A percentile compares a stretch with the other conserved stretches of the same genome.
These are phyloP conservation scores for Tolypocladium ophioglossoides DNA, from an alignment of 2,329 filamentous ascomycete genomes.

Conservation along the genomic window DNA sequence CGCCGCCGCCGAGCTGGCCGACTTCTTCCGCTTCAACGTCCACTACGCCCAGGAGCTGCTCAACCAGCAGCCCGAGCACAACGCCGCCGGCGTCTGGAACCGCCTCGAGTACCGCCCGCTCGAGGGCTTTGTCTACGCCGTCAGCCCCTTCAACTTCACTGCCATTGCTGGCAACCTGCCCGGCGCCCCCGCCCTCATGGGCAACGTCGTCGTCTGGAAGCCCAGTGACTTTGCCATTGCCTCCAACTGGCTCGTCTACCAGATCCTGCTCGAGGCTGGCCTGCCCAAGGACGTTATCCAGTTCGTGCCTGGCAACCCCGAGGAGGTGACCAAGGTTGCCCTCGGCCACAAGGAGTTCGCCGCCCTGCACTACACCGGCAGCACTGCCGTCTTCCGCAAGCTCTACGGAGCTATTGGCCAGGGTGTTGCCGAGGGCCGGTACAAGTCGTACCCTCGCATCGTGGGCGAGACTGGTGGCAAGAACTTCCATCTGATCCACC, in stretches of 20 bases:
- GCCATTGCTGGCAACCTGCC: conserved; percentile 85
- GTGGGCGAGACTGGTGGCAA: conserved; percentile 89
- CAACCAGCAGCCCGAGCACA: conserved; percentile 73
- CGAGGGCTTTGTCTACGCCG: conserved; percentile 90
- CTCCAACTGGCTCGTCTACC: conserved; percentile 85
- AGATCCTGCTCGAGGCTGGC: conserved; percentile 84
- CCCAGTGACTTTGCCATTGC: conserved; percentile 81
- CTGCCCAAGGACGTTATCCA: conserved; percentile 85
- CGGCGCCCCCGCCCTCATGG: conserved; percentile 74
- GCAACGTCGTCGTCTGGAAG: conserved; percentile 96
- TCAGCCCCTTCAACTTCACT: conserved; percentile 95
- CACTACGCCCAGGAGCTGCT: conserved; percentile 90
- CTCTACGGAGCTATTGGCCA: conserved; percentile 79
- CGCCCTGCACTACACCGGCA: conserved; percentile 90
- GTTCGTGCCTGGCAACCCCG: conserved; percentile 83
- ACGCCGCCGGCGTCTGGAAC: conserved; percentile 83
- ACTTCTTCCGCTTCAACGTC: conserved; percentile 92
- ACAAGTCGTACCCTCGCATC: conserved; percentile 76
- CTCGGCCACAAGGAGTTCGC: conserved; percentile 73
- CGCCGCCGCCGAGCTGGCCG: conserved; percentile 79
- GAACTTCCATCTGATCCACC: conserved; percentile 83
- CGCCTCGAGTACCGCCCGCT: conserved; percentile 80
- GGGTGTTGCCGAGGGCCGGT: conserved; percentile 71
- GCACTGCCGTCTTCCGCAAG: conserved; percentile 80
- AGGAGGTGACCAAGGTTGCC: conserved; percentile 68